These are phyloP conservation scores for Yamadazyma triangularis DNA, from an alignment of 1,139 yeast genomes.

Conservation along the genomic window DNA sequence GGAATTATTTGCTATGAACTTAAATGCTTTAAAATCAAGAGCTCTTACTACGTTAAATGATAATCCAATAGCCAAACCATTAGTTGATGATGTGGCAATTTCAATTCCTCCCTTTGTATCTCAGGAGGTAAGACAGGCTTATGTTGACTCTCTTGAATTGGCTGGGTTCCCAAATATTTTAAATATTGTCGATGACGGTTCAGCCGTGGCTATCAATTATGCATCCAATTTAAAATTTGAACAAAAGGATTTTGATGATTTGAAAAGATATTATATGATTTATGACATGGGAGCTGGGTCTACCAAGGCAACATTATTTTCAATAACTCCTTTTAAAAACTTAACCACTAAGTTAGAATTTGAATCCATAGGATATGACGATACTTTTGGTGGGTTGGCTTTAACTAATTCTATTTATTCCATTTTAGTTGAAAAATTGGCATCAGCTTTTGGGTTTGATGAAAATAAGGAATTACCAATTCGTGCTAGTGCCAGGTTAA, in stretches of 20 bases:
- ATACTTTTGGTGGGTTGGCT: slow-evolving; percentile 66
- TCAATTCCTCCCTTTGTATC: slow-evolving; percentile 74
- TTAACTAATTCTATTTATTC: slow-evolving; percentile 65
- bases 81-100: slow-evolving; percentile 63
- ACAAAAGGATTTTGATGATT: slow-evolving; percentile 27
- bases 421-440: slow-evolving; percentile 55
- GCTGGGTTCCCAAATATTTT: slow-evolving; percentile 62
- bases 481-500: slow-evolving; percentile 62
- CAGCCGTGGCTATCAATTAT: slow-evolving; percentile 83
- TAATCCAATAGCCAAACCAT: slow-evolving; percentile 25
- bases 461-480: slow-evolving; percentile 36
- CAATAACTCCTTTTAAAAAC: slow-evolving; percentile 47
- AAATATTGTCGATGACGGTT: slow-evolving; percentile 80
- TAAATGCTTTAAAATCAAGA: slow-evolving; percentile 61
- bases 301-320: slow-evolving; percentile 78
- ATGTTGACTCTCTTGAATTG: slow-evolving; percentile 67
- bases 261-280: slow-evolving; percentile 59
- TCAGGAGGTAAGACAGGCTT: slow-evolving; percentile 63
- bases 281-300: slow-evolving; percentile 95
- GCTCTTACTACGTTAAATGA: slow-evolving; percentile 46
- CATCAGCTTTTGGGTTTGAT: slow-evolving; percentile 35
- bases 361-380: slow-evolving; percentile 69
- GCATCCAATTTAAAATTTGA: slow-evolving; percentile 47
- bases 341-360: slow-evolving; percentile 49
- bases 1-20: slow-evolving; percentile 80